phyloP scores from a whole-genome alignment of 371 early-diverging fungal species.

The Mucor velutinosus region DNA sequence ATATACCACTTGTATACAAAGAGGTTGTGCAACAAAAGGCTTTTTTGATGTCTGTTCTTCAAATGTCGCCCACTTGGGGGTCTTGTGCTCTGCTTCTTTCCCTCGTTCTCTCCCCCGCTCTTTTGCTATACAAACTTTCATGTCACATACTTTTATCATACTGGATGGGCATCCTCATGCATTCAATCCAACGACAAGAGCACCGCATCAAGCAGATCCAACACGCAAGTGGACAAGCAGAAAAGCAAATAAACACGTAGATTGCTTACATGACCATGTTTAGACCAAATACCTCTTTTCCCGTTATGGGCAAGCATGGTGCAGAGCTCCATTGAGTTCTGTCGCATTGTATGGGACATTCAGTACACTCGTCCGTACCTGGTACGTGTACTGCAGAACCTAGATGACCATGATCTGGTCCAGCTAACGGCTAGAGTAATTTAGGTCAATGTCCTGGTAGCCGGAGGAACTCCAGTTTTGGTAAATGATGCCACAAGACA shows the following conservation, averaged over 20 bases:
- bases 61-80: background rate
- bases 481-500: conserved; percentile 14
- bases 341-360: conserved; percentile 37
- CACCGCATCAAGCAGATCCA: conserved; percentile 2
- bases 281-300: conserved; percentile 35
- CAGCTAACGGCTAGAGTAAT: background rate
- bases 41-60: conserved; percentile 2
- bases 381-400: background rate
- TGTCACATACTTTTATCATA: conserved; percentile 29
- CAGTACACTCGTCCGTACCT: background rate
- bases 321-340: conserved; percentile 32
- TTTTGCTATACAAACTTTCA: background rate
- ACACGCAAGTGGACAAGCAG: conserved; percentile 10
- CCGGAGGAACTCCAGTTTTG: conserved; percentile 12
- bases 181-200: conserved; percentile 7
- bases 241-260: background rate
- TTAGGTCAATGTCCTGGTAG: conserved; percentile 25
- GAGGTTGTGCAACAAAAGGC: background rate
- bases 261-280: background rate
- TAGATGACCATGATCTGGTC: background rate
- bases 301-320: conserved; percentile 46
- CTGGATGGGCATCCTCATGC: conserved; percentile 29
- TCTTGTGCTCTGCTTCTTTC: background rate
- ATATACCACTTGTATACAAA: background rate
- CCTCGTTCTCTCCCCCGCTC: background rate